A percentile compares a stretch with the other conserved stretches of the same genome.
phyloP scores from a whole-genome alignment of 2,329 filamentous ascomycete genomes.

The Trichoderma cornu-damae region DNA sequence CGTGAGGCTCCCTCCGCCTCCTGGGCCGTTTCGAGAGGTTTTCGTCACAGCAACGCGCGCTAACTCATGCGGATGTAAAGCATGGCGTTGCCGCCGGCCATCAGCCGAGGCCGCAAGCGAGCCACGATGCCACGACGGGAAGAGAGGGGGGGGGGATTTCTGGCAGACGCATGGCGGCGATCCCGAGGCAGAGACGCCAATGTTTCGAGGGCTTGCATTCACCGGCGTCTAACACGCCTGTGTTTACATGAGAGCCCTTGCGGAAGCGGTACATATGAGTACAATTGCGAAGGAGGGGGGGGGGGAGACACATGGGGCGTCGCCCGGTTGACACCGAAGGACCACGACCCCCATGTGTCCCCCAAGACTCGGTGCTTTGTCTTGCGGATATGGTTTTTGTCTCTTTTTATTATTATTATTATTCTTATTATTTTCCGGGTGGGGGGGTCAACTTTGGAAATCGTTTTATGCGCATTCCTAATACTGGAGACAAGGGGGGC shows the following conservation, averaged over 20 bases:
- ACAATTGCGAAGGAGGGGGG: too few species aligned
- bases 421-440: too few species aligned
- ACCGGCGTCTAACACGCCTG: neutral
- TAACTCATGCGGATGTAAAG: neutral
- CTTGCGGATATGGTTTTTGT: too few species aligned
- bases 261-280: neutral
- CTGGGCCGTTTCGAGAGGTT: neutral
- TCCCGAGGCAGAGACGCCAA: neutral
- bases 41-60: neutral
- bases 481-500: too few species aligned
- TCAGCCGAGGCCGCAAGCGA: slow-evolving; percentile 3
- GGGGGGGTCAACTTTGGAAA: neutral
- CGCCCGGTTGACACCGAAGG: too few species aligned
- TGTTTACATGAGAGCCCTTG: too few species aligned
- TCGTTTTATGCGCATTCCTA: too few species aligned
- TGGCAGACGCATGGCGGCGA: neutral
- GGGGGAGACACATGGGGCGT: too few species aligned
- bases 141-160: neutral
- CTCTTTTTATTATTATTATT: too few species aligned
- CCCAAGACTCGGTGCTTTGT: too few species aligned
- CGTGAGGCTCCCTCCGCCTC: neutral
- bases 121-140: neutral
- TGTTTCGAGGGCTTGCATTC: neutral
- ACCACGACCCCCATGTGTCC: too few species aligned
- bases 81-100: neutral